A percentile compares a stretch with the other conserved stretches of the same genome.
phyloP scores from a whole-genome alignment of 345 rosid species.

The Aurinia saxatilis region DNA sequence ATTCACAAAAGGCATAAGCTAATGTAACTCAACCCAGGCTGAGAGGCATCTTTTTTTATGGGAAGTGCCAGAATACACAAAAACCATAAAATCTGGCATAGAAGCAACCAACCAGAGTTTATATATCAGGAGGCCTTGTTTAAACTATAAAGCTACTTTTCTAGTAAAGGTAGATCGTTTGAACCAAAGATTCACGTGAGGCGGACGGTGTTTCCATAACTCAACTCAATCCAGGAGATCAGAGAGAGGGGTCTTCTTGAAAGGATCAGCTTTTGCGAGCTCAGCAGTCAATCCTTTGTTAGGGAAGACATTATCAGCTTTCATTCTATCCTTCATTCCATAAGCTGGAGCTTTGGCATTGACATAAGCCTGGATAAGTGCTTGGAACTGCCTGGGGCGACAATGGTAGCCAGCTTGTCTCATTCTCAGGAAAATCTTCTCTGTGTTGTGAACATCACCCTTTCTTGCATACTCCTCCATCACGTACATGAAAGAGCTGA shows the following conservation, averaged over 20 bases:
- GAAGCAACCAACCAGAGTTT: not conserved
- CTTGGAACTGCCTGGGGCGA: constrained; percentile 42
- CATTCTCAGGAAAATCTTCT: constrained; percentile 67
- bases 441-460: constrained; percentile 82
- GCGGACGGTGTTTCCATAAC: not conserved
- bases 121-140: not conserved
- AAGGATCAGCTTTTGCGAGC: constrained; percentile 54
- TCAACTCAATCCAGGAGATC: constrained; percentile 65
- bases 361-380: constrained; percentile 48
- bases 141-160: constrained; percentile 6
- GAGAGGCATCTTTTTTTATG: too few species aligned
- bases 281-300: constrained; percentile 40
- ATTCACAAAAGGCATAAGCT: too few species aligned
- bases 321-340: constrained; percentile 81
- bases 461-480: constrained; percentile 62
- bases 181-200: constrained; percentile 10
- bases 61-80: too few species aligned
- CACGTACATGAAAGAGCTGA: constrained; percentile 45
- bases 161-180: not conserved
- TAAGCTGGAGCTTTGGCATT: constrained; percentile 74
- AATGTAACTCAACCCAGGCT: too few species aligned
- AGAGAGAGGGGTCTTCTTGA: constrained; percentile 64
- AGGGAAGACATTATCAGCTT: constrained; percentile 76
- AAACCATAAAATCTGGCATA: too few species aligned
- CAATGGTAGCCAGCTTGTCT: constrained; percentile 57